Conservation (phyloP, 208 protist genomes). For the Acanthamoeba quina region DNA sequence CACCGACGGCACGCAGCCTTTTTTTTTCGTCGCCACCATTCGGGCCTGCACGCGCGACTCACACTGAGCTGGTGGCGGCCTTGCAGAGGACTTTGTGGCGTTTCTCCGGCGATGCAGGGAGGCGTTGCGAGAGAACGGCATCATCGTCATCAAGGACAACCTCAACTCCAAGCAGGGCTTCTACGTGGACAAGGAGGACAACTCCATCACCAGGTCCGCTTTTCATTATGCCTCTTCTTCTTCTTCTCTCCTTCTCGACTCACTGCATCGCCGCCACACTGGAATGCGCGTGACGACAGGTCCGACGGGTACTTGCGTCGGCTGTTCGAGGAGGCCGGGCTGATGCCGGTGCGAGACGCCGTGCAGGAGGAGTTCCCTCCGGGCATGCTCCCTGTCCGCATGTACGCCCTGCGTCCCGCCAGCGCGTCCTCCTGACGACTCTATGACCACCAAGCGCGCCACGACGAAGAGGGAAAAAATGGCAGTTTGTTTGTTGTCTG, state of each 20-base stretch:
- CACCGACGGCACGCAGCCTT: conserved; percentile 62
- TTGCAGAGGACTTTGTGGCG: conserved; percentile 78
- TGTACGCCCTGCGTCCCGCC: conserved; percentile 75
- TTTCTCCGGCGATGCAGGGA: conserved; percentile 77
- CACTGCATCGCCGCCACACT: not conserved
- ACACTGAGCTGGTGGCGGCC: not conserved
- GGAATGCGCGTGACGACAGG: not conserved
- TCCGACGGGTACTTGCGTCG: conserved; percentile 77
- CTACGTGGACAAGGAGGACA: conserved; percentile 84
- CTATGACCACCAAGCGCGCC: no score
- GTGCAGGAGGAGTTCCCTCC: conserved; percentile 85
- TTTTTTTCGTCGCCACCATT: no score
- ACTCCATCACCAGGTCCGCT: conserved; percentile 76
- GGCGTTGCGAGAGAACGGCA: conserved; percentile 70
- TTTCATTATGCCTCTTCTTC: not conserved
- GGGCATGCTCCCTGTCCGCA: conserved; percentile 80
- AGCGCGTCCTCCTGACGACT: not conserved
- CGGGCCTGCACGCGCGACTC: not conserved
- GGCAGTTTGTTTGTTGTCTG: no score
- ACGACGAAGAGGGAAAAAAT: not conserved
- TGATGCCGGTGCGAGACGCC: conserved; percentile 67
- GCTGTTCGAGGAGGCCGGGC: conserved; percentile 73
- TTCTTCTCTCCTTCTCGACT: not conserved
- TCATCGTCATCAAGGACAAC: conserved; percentile 86
- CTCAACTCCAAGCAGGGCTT: conserved; percentile 74